A percentile compares a stretch with the other conserved stretches of the same genome.
Evolutionary conservation across 2,329 filamentous ascomycete species (phyloP).

Genomic region (Colletotrichum magnum): DNA sequence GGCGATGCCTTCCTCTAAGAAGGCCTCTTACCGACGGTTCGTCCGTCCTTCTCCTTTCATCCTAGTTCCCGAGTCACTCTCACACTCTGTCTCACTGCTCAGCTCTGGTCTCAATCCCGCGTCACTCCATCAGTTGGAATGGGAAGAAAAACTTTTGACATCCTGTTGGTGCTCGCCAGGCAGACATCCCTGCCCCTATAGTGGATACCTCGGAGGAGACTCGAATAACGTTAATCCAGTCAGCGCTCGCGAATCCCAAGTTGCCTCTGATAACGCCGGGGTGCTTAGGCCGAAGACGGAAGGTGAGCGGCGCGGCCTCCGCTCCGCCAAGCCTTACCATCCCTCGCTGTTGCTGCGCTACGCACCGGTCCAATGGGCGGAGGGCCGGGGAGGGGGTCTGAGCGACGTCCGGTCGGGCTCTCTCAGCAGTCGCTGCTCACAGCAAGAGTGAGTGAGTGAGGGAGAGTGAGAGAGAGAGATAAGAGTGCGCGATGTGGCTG

Average conservation of each 20-base stretch:
- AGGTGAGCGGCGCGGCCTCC: constrained; percentile 25
- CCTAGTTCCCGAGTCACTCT: background rate
- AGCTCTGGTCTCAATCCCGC: background rate
- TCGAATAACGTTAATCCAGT: constrained; percentile 36
- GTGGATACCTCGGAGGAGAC: constrained; percentile 16
- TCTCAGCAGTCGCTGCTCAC: too few species aligned
- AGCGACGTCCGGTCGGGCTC: background rate
- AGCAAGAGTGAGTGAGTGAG: background rate
- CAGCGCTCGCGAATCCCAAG: constrained; percentile 5
- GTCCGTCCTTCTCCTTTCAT: constrained; percentile 27
- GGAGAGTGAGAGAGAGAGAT: constrained; percentile 2
- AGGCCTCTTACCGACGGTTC: background rate
- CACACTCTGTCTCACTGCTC: constrained; percentile 1
- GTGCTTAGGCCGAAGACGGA: constrained; percentile 29
- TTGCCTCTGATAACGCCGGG: constrained; percentile 24
- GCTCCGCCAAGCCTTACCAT: constrained; percentile 4
- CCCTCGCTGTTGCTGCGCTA: background rate
- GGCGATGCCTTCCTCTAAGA: background rate
- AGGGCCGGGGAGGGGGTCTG: background rate
- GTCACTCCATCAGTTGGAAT: background rate
- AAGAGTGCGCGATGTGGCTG: constrained; percentile 1
- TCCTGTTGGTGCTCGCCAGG: background rate
- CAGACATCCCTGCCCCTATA: constrained; percentile 10
- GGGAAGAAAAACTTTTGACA: background rate
- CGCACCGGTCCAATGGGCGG: background rate